These are phyloP conservation scores for Acacia melanoxylon DNA, from an alignment of 306 rosid genomes.

Conservation along the genomic window DNA sequence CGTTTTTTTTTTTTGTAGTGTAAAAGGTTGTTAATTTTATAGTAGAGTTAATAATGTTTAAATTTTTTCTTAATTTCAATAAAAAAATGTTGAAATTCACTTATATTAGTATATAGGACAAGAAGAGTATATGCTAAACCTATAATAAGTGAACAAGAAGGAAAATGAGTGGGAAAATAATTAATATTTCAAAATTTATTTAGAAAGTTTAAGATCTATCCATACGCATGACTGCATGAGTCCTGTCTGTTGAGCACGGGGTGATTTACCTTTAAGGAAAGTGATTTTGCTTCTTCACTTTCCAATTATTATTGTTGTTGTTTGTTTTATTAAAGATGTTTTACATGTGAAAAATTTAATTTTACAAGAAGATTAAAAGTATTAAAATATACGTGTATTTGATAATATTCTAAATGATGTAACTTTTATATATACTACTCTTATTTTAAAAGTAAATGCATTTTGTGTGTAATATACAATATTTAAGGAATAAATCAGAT, in stretches of 20 bases:
- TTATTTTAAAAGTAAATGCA: background rate
- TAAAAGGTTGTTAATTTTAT: too few species aligned
- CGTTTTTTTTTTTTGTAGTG: too few species aligned
- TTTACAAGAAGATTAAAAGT: background rate
- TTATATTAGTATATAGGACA: too few species aligned
- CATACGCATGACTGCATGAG: background rate
- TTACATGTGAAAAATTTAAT: background rate
- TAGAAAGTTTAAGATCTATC: constrained; percentile 10
- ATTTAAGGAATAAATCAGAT: background rate
- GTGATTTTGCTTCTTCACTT: background rate
- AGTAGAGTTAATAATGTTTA: too few species aligned
- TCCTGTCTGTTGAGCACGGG: background rate
- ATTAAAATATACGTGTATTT: background rate
- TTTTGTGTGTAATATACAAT: background rate
- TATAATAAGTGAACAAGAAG: background rate
- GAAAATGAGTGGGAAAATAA: background rate
- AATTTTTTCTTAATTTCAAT: too few species aligned
- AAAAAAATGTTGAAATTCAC: too few species aligned
- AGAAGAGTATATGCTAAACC: too few species aligned
- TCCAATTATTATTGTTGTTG: background rate
- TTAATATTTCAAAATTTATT: background rate
- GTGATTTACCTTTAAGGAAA: constrained; percentile 13
- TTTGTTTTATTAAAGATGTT: background rate
- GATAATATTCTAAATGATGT: too few species aligned
- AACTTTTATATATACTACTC: background rate